Evolutionary conservation across 495 filamentous ascomycete genomes (phyloP).

Genomic region (Neurospora discreta): DNA sequence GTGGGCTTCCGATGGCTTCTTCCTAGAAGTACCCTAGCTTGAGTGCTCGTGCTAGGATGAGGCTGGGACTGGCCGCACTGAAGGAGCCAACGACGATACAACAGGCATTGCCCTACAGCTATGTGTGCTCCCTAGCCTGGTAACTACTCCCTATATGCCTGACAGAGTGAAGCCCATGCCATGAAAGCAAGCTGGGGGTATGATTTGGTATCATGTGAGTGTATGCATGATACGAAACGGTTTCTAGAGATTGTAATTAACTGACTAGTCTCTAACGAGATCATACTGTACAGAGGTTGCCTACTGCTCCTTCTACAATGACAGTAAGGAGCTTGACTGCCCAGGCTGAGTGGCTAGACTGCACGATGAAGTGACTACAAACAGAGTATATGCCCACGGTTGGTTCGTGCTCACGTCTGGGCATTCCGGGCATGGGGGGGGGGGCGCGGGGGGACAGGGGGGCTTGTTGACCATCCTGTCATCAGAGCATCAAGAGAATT

Average conservation of each 20-base stretch:
- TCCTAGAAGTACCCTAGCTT: background rate
- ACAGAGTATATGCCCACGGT: background rate
- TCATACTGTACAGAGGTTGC: background rate
- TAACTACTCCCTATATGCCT: background rate
- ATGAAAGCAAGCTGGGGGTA: background rate
- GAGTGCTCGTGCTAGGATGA: background rate
- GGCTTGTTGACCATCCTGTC: background rate
- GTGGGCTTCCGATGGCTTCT: background rate
- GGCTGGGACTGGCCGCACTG: background rate
- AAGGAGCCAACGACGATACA: background rate
- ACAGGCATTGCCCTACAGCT: background rate
- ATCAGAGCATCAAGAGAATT: background rate
- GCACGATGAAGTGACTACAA: background rate
- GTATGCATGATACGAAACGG: background rate
- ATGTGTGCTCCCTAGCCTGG: background rate
- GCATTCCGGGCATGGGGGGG: background rate
- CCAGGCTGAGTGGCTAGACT: background rate
- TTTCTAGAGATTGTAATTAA: background rate
- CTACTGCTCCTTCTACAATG: background rate
- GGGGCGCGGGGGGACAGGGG: no score
- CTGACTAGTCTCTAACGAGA: background rate
- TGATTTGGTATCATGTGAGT: background rate
- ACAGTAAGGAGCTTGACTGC: background rate
- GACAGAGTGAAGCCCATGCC: background rate
- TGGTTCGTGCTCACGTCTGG: background rate